phyloP scores from a whole-genome alignment of 345 rosid genomes.

The Acer campestre region DNA sequence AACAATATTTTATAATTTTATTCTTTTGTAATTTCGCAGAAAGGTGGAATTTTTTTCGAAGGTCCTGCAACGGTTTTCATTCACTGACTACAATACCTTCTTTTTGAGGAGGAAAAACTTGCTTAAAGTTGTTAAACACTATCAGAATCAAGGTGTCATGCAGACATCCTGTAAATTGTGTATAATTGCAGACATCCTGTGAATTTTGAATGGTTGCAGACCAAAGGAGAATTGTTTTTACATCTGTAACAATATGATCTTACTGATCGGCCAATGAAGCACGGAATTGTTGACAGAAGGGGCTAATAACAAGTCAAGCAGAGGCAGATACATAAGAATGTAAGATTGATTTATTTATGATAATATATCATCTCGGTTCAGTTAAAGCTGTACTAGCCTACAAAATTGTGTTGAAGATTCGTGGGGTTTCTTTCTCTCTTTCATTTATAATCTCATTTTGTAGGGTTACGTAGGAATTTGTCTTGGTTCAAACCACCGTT shows the following conservation, averaged over 20 bases:
- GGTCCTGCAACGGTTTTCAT: not conserved
- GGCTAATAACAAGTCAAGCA: not conserved
- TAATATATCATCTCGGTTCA: not conserved
- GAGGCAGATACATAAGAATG: conserved; percentile 2
- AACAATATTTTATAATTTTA: not conserved
- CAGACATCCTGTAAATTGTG: not conserved
- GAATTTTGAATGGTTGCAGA: not conserved
- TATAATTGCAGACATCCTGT: not conserved
- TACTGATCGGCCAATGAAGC: not conserved
- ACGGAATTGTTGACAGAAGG: not conserved
- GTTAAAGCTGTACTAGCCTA: not conserved
- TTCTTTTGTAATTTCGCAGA: too few relatives aligned
- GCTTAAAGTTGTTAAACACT: not conserved
- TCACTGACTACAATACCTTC: not conserved
- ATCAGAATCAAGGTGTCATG: not conserved
- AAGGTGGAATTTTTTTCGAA: too few relatives aligned
- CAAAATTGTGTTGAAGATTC: not conserved
- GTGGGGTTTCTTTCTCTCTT: not conserved
- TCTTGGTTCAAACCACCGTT: not conserved
- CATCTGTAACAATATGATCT: not conserved
- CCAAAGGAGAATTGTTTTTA: not conserved
- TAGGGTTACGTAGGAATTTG: not conserved
- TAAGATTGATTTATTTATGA: not conserved
- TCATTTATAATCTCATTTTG: not conserved
- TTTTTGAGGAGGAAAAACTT: not conserved